Evolutionary conservation across 257 asterid genomes (phyloP).

Genomic region (Parsonsia alboflavescens): DNA sequence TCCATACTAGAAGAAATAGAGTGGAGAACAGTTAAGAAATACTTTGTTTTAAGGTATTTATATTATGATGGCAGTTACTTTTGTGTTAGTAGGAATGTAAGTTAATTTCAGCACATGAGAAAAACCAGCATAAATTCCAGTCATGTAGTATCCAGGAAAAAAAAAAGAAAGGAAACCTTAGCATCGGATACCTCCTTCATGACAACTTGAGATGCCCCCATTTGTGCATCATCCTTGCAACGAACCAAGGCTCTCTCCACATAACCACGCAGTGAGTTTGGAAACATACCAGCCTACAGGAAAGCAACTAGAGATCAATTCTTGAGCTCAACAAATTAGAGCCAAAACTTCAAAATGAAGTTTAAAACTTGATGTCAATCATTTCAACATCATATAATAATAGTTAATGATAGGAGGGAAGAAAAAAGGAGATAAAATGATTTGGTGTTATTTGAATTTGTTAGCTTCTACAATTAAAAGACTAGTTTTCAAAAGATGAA

Average conservation of each 20-base stretch:
- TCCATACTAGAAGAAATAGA: too few relatives aligned
- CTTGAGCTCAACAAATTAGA: slow-evolving; percentile 11
- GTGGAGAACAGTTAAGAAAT: too few relatives aligned
- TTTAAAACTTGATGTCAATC: background rate
- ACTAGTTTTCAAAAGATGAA: background rate
- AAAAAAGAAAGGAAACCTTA: too few relatives aligned
- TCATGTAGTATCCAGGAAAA: background rate
- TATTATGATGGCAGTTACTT: too few relatives aligned
- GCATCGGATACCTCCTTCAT: slow-evolving; percentile 77
- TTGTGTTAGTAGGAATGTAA: background rate
- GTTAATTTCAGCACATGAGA: background rate
- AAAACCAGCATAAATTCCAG: background rate
- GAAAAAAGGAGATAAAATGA: too few relatives aligned
- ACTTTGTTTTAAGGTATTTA: too few relatives aligned
- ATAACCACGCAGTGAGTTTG: slow-evolving; percentile 89
- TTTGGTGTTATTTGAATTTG: background rate
- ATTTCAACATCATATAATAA: background rate
- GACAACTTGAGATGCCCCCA: slow-evolving; percentile 69
- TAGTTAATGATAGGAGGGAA: background rate
- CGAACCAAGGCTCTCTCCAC: slow-evolving; percentile 99
- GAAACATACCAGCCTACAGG: slow-evolving; percentile 77
- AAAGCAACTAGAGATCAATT: slow-evolving; percentile 25
- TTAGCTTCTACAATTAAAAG: background rate
- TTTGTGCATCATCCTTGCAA: slow-evolving; percentile 81
- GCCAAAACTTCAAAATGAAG: slow-evolving; percentile 1